A percentile compares a stretch with the other conserved stretches of the same genome.
Conservation (phyloP, 2,329 filamentous ascomycete species). For the Grosmannia serpens region DNA sequence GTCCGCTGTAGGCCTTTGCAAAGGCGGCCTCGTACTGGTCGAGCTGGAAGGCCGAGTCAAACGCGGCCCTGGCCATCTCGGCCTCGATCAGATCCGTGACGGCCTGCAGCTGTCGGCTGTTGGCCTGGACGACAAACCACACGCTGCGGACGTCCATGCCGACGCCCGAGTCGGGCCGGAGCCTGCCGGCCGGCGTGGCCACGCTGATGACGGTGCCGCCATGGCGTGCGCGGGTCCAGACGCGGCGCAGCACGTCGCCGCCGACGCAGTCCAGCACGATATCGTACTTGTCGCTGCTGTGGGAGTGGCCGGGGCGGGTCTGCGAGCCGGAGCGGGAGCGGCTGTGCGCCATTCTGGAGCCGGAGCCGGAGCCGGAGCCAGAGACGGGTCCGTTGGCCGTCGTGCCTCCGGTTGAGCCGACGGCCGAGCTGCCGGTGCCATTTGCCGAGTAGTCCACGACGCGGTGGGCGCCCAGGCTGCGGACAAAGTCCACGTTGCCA, state of each 20-base stretch:
- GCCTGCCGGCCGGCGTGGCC: constrained; percentile 5
- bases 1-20: constrained; percentile 5
- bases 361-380: neutral
- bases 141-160: constrained; percentile 7
- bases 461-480: constrained; percentile 11
- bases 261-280: constrained; percentile 14
- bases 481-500: constrained; percentile 10
- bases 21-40: constrained; percentile 11
- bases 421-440: neutral
- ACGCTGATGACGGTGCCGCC: constrained; percentile 13
- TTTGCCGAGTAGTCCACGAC: constrained; percentile 10
- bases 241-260: constrained; percentile 7
- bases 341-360: neutral
- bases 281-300: constrained; percentile 9
- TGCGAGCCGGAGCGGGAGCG: neutral
- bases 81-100: constrained; percentile 11
- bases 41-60: constrained; percentile 10
- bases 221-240: constrained; percentile 9
- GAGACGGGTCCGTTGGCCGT: too few relatives aligned
- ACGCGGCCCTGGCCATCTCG: constrained; percentile 1
- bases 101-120: constrained; percentile 11
- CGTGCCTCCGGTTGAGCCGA: too few relatives aligned
- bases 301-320: neutral
- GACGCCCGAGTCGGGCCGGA: constrained; percentile 8
- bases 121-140: constrained; percentile 8